Percentiles rank a stretch among this genome's conserved stretches.
These are phyloP conservation scores for Calonectria pseudoturangicola DNA, from an alignment of 2,329 filamentous ascomycete species.

Conservation along the genomic window DNA sequence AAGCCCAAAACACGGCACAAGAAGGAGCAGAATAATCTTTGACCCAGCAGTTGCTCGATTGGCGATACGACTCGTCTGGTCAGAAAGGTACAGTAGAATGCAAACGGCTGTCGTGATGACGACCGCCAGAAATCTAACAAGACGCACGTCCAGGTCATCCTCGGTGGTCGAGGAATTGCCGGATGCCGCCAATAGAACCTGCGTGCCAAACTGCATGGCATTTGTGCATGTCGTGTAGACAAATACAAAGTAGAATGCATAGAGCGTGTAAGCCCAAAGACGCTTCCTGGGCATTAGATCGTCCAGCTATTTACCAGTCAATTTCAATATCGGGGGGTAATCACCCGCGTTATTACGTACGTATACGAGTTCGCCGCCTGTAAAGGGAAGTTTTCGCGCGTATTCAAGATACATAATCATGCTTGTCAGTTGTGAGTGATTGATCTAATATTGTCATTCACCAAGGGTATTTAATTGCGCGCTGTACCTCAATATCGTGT, in stretches of 20 bases:
- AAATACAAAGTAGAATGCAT: conserved; percentile 4
- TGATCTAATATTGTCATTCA: not conserved
- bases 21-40: not conserved
- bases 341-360: not conserved
- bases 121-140: conserved; percentile 1
- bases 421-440: not conserved
- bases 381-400: conserved; percentile 8
- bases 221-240: conserved; percentile 17
- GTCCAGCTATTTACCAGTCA: conserved; percentile 1
- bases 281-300: not conserved
- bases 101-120: not conserved
- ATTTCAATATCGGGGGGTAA: too few relatives aligned
- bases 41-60: not conserved
- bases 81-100: not conserved
- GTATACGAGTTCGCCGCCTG: conserved; percentile 18
- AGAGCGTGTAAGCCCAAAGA: not conserved
- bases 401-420: conserved; percentile 26
- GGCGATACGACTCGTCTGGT: not conserved
- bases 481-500: conserved; percentile 5
- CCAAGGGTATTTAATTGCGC: not conserved
- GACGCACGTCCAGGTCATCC: not conserved
- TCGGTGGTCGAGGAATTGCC: not conserved
- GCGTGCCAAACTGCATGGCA: conserved; percentile 6
- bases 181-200: not conserved
- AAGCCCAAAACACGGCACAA: not conserved